phyloP scores from a whole-genome alignment of 2,329 filamentous ascomycete genomes.

The Thielaviopsis populi region DNA sequence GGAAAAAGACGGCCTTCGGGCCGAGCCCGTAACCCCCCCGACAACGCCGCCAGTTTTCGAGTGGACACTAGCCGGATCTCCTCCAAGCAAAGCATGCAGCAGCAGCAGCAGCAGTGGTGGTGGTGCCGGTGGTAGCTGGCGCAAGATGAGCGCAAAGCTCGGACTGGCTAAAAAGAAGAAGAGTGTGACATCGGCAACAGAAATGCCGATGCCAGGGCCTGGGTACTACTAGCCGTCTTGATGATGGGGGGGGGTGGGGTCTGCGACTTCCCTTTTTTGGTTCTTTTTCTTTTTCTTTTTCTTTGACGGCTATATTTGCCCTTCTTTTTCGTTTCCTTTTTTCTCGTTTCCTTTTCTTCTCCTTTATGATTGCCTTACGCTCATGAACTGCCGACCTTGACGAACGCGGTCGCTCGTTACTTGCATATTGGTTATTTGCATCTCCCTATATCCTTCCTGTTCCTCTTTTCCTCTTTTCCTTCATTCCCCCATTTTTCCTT shows the following conservation, averaged over 20 bases:
- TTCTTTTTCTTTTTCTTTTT: background rate
- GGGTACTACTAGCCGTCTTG: background rate
- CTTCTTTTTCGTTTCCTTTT: background rate
- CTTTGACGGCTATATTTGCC: too few relatives aligned
- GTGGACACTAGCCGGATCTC: constrained; percentile 37
- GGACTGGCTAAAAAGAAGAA: constrained; percentile 28
- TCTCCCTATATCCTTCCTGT: constrained; percentile 5
- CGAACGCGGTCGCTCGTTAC: constrained; percentile 1
- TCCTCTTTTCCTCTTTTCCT: background rate
- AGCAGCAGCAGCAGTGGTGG: constrained; percentile 24
- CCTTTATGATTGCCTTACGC: constrained; percentile 5
- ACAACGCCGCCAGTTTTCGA: constrained; percentile 53
- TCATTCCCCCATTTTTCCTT: constrained; percentile 7
- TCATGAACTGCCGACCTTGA: constrained; percentile 2
- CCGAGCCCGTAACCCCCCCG: constrained; percentile 58
- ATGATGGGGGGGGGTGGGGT: too few relatives aligned
- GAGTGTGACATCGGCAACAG: background rate
- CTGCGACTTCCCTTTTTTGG: background rate
- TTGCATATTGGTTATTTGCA: constrained; percentile 6
- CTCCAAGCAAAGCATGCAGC: constrained; percentile 39
- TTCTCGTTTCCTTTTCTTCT: background rate
- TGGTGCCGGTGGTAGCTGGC: constrained; percentile 44
- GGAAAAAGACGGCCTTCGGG: constrained; percentile 16
- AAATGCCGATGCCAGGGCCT: background rate
- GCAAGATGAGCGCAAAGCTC: constrained; percentile 47